Conservation (phyloP, 208 protist species). For the Acanthamoeba lenticulata region DNA sequence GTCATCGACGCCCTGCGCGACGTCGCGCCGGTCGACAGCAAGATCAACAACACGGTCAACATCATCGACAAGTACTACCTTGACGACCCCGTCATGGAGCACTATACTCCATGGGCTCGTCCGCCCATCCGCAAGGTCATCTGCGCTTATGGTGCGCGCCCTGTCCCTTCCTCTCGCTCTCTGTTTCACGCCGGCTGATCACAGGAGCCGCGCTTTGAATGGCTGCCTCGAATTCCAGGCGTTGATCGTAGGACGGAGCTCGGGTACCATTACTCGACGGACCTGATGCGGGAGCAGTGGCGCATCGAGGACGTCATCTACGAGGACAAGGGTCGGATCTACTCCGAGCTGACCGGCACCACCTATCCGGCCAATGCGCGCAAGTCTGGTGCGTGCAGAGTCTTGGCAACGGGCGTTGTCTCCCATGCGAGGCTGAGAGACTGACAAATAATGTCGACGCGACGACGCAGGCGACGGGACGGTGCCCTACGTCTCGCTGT, state of each 20-base stretch:
- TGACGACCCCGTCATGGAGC: neutral
- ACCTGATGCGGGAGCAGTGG: neutral
- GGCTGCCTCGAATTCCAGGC: too few species aligned
- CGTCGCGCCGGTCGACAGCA: neutral
- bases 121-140: slow-evolving; percentile 12
- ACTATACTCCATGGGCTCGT: neutral
- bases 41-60: slow-evolving; percentile 5
- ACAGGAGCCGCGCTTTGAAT: too few species aligned
- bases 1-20: neutral
- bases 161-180: too few species aligned
- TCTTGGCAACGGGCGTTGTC: too few species aligned
- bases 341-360: neutral
- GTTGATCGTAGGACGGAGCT: too few species aligned
- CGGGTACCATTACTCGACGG: neutral
- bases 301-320: neutral
- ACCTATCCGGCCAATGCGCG: neutral
- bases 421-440: too few species aligned
- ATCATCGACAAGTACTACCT: slow-evolving; percentile 53
- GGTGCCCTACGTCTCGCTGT: slow-evolving; percentile 29
- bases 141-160: neutral
- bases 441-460: too few species aligned
- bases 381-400: too few species aligned
- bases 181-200: too few species aligned
- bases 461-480: slow-evolving; percentile 17
- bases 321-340: neutral